These are phyloP conservation scores for Pterulicium gracile DNA, from an alignment of 1,284 basidiomycete genomes.

Conservation along the genomic window DNA sequence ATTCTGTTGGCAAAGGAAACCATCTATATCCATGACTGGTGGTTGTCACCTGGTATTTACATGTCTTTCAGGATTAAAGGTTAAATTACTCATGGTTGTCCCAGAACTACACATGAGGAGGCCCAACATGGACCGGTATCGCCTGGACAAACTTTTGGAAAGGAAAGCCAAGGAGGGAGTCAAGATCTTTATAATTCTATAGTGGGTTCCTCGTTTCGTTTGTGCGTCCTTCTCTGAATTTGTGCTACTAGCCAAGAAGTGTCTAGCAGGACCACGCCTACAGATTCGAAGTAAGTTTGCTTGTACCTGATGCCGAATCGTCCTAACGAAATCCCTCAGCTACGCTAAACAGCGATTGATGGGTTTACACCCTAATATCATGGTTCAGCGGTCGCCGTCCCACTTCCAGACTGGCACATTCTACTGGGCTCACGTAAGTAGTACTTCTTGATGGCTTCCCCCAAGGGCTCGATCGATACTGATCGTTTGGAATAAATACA, in stretches of 20 bases:
- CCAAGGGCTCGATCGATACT: no score
- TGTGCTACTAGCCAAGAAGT: conserved; percentile 72
- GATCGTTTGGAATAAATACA: conserved; percentile 21
- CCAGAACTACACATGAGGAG: conserved; percentile 77
- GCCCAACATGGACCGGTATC: conserved; percentile 78
- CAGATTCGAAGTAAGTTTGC: conserved; percentile 68
- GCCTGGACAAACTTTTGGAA: conserved; percentile 82
- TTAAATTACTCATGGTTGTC: conserved; percentile 2
- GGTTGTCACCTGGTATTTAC: conserved; percentile 70
- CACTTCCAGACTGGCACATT: conserved; percentile 97
- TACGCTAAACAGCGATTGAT: conserved; percentile 90
- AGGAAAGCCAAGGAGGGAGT: conserved; percentile 94
- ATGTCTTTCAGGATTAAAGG: conserved; percentile 3
- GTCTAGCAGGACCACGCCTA: conserved; percentile 92
- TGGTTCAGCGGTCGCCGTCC: conserved; percentile 94
- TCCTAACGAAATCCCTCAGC: conserved; percentile 27
- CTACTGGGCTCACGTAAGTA: conserved; percentile 90
- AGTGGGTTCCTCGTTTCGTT: conserved; percentile 36
- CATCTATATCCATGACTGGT: conserved; percentile 95
- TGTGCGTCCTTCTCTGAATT: conserved; percentile 4
- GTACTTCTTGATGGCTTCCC: background rate
- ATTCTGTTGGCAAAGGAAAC: conserved; percentile 84
- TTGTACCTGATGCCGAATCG: background rate
- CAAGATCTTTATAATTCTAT: conserved; percentile 93
- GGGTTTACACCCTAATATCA: conserved; percentile 84